Percentiles rank a stretch among this genome's conserved stretches.
Evolutionary conservation across 2,329 filamentous ascomycete species (phyloP).

Genomic region (Verticillium dahliae): DNA sequence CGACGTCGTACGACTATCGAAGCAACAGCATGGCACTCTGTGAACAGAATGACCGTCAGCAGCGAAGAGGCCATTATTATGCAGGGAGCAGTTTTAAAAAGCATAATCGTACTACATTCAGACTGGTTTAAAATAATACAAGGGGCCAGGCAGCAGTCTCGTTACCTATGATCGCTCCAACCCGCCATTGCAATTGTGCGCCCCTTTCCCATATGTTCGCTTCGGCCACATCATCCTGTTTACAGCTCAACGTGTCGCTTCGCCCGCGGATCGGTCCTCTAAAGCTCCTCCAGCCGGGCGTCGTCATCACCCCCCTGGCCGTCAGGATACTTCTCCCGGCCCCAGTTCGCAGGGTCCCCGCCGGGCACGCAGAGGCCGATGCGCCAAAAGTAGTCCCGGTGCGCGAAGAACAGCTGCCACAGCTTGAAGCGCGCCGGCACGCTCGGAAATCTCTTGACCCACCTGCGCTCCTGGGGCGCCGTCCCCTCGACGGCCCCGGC

Average conservation of each 20-base stretch:
- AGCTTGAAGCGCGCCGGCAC: conserved; percentile 56
- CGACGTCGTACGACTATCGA: too few species aligned
- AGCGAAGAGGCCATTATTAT: too few species aligned
- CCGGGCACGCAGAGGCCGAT: conserved; percentile 83
- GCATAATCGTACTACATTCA: background rate
- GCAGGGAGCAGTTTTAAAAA: background rate
- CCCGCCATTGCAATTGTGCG: background rate
- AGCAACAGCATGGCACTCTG: too few species aligned
- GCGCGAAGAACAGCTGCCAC: conserved; percentile 91
- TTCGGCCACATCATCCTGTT: conserved; percentile 5
- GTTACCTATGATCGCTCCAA: background rate
- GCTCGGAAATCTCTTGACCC: conserved; percentile 35
- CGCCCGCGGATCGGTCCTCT: conserved; percentile 11
- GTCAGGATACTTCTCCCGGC: conserved; percentile 32
- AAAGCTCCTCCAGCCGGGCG: conserved; percentile 8
- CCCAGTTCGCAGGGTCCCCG: conserved; percentile 65
- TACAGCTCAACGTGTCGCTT: conserved; percentile 10
- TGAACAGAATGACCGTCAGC: too few species aligned
- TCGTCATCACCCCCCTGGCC: conserved; percentile 5
- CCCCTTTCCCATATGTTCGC: conserved; percentile 1
- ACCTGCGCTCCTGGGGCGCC: conserved; percentile 17
- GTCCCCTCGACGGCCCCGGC: background rate
- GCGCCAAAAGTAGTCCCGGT: conserved; percentile 95
- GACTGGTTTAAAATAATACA: background rate
- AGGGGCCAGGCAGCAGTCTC: background rate